Base-by-base conservation (phyloP, 2,329 filamentous ascomycete species). In the Harringtonia aguacate region DNA sequence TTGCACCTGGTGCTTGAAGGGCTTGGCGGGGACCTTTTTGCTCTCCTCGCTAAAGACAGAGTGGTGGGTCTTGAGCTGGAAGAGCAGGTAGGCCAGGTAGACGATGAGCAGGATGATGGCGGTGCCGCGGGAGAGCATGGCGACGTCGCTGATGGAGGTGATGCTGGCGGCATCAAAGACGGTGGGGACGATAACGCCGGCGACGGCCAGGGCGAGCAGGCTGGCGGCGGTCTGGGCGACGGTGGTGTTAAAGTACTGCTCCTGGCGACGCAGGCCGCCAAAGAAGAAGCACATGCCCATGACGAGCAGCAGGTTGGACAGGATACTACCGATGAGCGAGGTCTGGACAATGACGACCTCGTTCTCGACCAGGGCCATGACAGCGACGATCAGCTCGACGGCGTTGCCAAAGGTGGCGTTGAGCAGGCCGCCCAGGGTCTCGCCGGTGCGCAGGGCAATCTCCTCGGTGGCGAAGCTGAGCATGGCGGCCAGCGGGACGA, bases 261-360 rank as follows among this genome's bases (percentile, higher is more conserved):
- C 84, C 24, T 75, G 58, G 24, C 89, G 78, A 47, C 84, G 81
- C 53, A 94, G 61, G 4, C 87, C 87, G 40, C 86, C 88, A 48
- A 86, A 82, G 67, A 94, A 92, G 70, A 94, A 95, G 59, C 82
- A 92, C 79, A 89, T 94, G 45, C 87, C 89, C 69, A 95, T 69
- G 41, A 95, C 86, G 14, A 95, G 75, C 4, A 95, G 74, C 46
- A 97, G 63, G 59, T 95, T 95, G 35, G 88, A 95, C 20, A 95
- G 69, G 60, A 95, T 94, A 61, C 83, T 89, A 45, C 89, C 89
- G 49, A 95, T 86, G 24, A 97, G 70, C 0, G 89, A 95, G 0
- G 89, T 94, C 62, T 95, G 87, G 8, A 95, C 88, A 48, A 97
- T 94, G 29, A 83, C 67, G 21, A 94, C 77, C 61, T 94, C 77